Conservation (phyloP, 169 alveolate species). For the Theileria annulata region DNA sequence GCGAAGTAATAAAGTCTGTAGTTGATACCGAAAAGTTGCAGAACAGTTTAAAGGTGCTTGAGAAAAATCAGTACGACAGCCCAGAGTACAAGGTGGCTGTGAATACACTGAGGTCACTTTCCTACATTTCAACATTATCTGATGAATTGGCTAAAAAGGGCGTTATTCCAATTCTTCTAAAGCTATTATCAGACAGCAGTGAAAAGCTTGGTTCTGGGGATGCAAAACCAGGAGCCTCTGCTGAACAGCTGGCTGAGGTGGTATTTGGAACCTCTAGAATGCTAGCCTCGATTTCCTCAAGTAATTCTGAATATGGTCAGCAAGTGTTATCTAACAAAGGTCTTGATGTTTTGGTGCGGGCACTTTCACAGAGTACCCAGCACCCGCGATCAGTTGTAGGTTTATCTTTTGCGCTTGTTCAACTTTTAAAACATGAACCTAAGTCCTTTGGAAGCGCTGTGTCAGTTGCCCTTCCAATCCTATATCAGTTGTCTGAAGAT, state of each 20-base stretch:
- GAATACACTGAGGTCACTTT: conserved; percentile 85
- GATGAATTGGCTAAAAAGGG: conserved; percentile 88
- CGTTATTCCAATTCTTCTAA: conserved; percentile 84
- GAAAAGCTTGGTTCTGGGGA: conserved; percentile 78
- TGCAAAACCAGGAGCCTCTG: conserved; percentile 30
- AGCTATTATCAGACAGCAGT: conserved; percentile 83
- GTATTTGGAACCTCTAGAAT: conserved; percentile 86
- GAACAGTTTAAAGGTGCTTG: conserved; percentile 82
- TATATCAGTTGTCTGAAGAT: conserved; percentile 80
- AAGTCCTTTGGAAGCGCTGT: conserved; percentile 74
- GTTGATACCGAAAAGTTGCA: conserved; percentile 85
- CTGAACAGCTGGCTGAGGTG: conserved; percentile 74
- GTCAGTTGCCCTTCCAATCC: conserved; percentile 81
- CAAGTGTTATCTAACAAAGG: conserved; percentile 84
- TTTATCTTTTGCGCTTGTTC: conserved; percentile 79
- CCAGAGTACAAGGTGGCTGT: conserved; percentile 87
- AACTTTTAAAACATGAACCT: conserved; percentile 74
- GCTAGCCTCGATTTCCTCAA: conserved; percentile 83
- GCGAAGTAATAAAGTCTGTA: conserved; percentile 84
- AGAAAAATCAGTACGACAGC: conserved; percentile 79
- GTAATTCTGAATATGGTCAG: conserved; percentile 80
- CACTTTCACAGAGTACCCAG: conserved; percentile 81
- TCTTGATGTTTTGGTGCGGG: conserved; percentile 84
- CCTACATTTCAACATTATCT: conserved; percentile 87
- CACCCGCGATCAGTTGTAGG: conserved; percentile 82